Evolutionary conservation across 352 stramenopile genomes (phyloP), one percentile per base, ranked within the genome.

Genomic region (Thalassiosira mediterranea): DNA sequence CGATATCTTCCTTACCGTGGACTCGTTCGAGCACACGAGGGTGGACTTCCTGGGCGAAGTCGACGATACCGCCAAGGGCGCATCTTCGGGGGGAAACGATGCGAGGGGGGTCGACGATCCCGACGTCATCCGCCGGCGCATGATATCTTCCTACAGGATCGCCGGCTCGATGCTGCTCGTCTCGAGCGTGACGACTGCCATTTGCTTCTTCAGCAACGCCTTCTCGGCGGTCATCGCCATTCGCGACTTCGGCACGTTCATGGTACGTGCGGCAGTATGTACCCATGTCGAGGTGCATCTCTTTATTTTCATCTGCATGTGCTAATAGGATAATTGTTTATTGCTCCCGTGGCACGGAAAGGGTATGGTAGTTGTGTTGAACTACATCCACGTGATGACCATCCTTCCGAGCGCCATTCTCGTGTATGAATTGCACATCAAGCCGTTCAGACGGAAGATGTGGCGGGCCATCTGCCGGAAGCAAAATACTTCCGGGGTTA

Each of bases 1-100:
- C 56, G 67, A 76, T 51, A 76, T 76, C 10, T 76, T 76, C 44
- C 28, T 76, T 4, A 76, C 40, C 5, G 63, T 76, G n/a, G 67
- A 76, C 40, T 60, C 56, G 2, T 76, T 71, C 28, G 46, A 76
- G 7, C 67, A 76, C 25, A 76, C 57, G 0, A 69, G 57, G 59
- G 38, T 71, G 8, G 48, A 64, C 25, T 62, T 44, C 40, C 25
- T 47, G 32, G 56, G 31, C 29, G 13, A 26, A 46, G 44, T 15
- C 17, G 56, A 52, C 8, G n/a, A n/a, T n/a, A n/a, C n/a, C n/a
- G n/a, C n/a, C n/a, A n/a, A n/a, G n/a, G n/a, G n/a, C n/a, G n/a
- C n/a, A n/a, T n/a, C n/a, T n/a, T n/a, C n/a, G n/a, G n/a, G n/a
- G n/a, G n/a, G n/a, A n/a, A n/a, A n/a, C n/a, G n/a, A n/a, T n/a